Evolutionary conservation across 176 grass and related monocot genomes (phyloP).

Genomic region (Oryza coarctata): DNA sequence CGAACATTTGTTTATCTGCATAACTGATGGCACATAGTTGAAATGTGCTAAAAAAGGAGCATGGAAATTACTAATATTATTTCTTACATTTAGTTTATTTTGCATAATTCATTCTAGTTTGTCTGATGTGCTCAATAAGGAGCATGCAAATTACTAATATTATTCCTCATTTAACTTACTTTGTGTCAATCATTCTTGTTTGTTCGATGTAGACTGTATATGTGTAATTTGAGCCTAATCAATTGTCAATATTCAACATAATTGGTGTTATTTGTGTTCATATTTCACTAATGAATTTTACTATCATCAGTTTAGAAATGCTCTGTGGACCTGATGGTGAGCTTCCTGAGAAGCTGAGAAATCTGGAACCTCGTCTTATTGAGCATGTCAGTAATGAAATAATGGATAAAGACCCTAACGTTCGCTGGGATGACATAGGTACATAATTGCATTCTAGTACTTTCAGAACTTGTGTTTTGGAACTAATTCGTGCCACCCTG

Average conservation of each 20-base stretch:
- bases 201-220: neutral
- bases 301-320: slow-evolving; percentile 70
- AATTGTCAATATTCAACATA: neutral
- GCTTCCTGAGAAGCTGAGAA: slow-evolving; percentile 92
- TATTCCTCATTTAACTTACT: slow-evolving; percentile 11
- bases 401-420: slow-evolving; percentile 99
- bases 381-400: slow-evolving; percentile 99
- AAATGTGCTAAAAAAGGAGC: neutral
- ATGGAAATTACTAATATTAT: too few relatives aligned
- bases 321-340: slow-evolving; percentile 89
- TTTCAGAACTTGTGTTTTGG: slow-evolving; percentile 4
- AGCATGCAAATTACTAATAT: neutral
- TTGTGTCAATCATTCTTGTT: slow-evolving; percentile 16
- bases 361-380: slow-evolving; percentile 91
- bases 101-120: too few relatives aligned
- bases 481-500: slow-evolving; percentile 44
- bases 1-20: neutral
- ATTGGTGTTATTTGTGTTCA: slow-evolving; percentile 13
- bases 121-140: neutral
- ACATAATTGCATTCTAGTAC: slow-evolving; percentile 28
- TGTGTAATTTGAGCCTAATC: slow-evolving; percentile 11
- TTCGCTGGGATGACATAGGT: slow-evolving; percentile 96
- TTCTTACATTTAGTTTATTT: too few relatives aligned
- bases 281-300: slow-evolving; percentile 26
- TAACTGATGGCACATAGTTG: neutral